Evolutionary conservation across 805 yeast species (phyloP).

Genomic region (Pichia manshurica): DNA sequence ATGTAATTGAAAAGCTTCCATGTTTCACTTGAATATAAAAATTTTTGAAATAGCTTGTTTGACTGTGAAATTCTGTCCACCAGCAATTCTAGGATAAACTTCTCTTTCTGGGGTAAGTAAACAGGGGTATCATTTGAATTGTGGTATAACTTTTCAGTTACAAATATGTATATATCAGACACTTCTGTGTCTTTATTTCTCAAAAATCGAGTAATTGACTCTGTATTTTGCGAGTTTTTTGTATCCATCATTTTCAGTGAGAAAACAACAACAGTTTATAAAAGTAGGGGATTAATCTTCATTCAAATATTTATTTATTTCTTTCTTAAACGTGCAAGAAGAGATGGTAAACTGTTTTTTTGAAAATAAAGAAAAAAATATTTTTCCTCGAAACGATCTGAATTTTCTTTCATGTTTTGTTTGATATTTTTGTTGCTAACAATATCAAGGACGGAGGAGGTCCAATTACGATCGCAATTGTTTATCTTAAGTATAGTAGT

Average conservation of each 20-base stretch:
- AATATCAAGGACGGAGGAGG: too few relatives aligned
- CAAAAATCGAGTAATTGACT: constrained; percentile 49
- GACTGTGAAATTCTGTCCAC: constrained; percentile 54
- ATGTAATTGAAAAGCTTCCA: constrained; percentile 47
- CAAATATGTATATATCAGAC: constrained; percentile 36
- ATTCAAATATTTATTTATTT: too few relatives aligned
- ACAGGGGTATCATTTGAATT: constrained; percentile 24
- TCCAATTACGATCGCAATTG: too few relatives aligned
- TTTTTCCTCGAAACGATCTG: neutral
- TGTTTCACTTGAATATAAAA: constrained; percentile 37
- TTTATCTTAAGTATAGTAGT: too few relatives aligned
- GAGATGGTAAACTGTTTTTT: neutral
- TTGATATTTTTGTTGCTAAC: neutral
- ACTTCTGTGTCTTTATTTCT: constrained; percentile 47
- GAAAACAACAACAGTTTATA: too few relatives aligned
- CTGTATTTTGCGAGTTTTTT: constrained; percentile 31
- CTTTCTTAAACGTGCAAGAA: too few relatives aligned
- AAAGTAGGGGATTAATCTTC: too few relatives aligned
- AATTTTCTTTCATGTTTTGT: neutral
- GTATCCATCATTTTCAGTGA: too few relatives aligned
- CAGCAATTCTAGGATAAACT: constrained; percentile 53
- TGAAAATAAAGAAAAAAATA: neutral
- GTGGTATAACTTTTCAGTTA: constrained; percentile 29
- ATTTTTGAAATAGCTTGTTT: constrained; percentile 29
- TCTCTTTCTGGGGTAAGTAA: constrained; percentile 49